Evolutionary conservation across 1,139 yeast genomes (phyloP), one percentile per base, ranked within the genome.

Genomic region (Pichia sp.): DNA sequence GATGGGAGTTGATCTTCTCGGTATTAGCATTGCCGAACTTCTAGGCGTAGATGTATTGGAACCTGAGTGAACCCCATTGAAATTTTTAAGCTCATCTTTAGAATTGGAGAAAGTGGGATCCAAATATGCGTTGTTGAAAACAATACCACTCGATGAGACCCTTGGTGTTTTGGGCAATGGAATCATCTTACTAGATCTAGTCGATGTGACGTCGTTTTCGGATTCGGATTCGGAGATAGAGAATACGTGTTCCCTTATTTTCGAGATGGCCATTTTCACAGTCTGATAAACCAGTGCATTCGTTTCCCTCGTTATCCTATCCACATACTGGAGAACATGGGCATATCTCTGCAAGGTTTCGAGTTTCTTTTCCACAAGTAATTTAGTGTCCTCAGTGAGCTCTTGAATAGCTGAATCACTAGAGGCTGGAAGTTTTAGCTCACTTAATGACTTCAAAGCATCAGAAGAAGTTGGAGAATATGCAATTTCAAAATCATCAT

Each of bases 231-330:
- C 55, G 6, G 50, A 37, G 7, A 36, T 28, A 13, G 44, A 36
- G 21, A 38, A 50, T 1, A 67, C 60, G 45, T 66, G 72, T 25
- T 67, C 72, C 33, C 64, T 62, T 9, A 72, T 74, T 51, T 60
- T 71, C 19, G 61, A 59, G 11, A 85, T 72, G 0, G 94, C 80
- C 29, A 75, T 76, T 17, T 72, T 66, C 4, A 91, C 85, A 0
- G 84, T 68, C 29, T 66, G 61, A 27, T 84, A 61, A 3, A 88
- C 94, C 51, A 78, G 64, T 15, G 60, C 67, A 52, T 88, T 95
- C 8, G 88, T 86, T 56, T 91, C 96, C 31, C 70, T 72, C 43
- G 86, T 83, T 32, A 91, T 75, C 49, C 78, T 78, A 45, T 82
- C 82, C n/a, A 85, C 76, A 52, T 83, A 87, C 40, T 81, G 77